These are phyloP conservation scores for Ulvella scutata DNA, from an alignment of 139 green algal species.

Conservation along the genomic window DNA sequence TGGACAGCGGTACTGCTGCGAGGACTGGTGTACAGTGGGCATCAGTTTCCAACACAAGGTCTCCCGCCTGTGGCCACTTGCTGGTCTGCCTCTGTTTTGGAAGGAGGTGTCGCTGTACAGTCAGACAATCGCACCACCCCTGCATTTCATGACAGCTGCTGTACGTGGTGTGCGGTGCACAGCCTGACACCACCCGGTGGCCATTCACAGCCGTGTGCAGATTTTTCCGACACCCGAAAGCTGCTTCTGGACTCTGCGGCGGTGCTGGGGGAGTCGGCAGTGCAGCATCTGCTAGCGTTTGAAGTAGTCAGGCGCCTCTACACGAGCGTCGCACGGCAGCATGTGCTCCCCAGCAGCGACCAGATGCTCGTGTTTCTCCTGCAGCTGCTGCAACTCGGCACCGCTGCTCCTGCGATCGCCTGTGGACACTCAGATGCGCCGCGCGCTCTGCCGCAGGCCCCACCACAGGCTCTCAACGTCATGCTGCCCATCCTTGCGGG, in stretches of 20 bases:
- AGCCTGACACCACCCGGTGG: no score
- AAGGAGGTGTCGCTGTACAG: no score
- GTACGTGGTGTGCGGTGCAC: no score
- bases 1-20: no score
- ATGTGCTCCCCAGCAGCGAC: not conserved
- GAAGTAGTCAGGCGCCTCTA: not conserved
- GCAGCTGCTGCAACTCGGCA: not conserved
- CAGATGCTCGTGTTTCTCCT: not conserved
- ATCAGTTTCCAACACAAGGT: no score
- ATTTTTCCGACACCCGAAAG: not conserved
- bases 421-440: not conserved
- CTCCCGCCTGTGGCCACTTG: no score
- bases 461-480: not conserved
- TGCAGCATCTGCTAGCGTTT: not conserved
- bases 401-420: not conserved
- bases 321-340: not conserved
- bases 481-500: slow-evolving; percentile 1
- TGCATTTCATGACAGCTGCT: no score
- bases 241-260: not conserved
- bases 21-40: no score
- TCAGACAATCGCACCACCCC: no score
- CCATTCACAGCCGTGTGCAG: no score
- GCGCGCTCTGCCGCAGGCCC: not conserved
- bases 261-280: not conserved
- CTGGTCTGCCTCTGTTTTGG: no score